Percentiles rank a stretch among this genome's conserved stretches.
phyloP scores from a whole-genome alignment of 768 basidiomycete genomes.

The Rossbeevera mucosa region DNA sequence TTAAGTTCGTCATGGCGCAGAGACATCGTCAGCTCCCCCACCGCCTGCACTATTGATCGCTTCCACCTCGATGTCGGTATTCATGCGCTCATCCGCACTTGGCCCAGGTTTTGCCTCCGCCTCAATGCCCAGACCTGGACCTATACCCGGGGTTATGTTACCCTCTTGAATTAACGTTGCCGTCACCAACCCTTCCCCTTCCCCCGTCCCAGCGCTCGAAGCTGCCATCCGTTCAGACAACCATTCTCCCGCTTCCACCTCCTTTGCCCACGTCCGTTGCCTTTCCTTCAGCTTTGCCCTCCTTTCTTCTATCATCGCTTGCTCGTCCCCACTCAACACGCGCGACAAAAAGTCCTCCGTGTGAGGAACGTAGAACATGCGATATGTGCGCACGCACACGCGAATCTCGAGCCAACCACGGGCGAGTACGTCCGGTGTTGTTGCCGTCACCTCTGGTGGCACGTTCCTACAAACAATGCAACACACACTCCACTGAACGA shows the following conservation, averaged over 20 bases:
- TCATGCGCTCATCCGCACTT: background rate
- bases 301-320: background rate
- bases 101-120: background rate
- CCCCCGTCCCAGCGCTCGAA: background rate
- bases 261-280: conserved; percentile 13
- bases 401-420: conserved; percentile 72
- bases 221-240: background rate
- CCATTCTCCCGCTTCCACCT: conserved; percentile 16
- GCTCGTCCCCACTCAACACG: conserved; percentile 7
- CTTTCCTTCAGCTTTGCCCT: conserved; percentile 5
- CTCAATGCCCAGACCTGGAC: background rate
- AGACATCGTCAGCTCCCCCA: background rate
- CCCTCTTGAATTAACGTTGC: background rate
- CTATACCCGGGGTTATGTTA: background rate
- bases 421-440: conserved; percentile 43
- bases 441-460: conserved; percentile 13
- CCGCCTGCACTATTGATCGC: background rate
- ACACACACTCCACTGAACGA: background rate
- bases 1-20: conserved; percentile 8
- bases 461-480: conserved; percentile 17
- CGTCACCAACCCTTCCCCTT: background rate
- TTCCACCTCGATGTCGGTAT: background rate
- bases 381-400: conserved; percentile 50
- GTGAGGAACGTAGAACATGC: conserved; percentile 24
- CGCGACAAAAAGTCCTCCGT: conserved; percentile 24